Percentiles rank a stretch among this genome's conserved stretches.
These are phyloP conservation scores for Eutypa lata DNA, from an alignment of 2,329 filamentous ascomycete species.

Conservation along the genomic window DNA sequence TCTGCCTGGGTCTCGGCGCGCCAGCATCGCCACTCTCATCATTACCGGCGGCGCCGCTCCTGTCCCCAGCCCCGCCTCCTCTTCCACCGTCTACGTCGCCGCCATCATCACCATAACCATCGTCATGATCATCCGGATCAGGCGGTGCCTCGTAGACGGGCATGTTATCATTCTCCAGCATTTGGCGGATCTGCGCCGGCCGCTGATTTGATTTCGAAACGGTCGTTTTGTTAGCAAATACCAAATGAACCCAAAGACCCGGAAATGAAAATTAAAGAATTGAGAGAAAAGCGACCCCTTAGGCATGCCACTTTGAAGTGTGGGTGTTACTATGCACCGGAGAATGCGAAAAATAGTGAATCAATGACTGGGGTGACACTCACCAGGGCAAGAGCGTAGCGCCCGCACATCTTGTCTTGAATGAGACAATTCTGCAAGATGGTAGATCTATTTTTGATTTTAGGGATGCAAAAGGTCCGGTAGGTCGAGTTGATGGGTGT, in stretches of 20 bases:
- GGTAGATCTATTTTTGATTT: too few species aligned
- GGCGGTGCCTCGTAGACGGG: slow-evolving; percentile 69
- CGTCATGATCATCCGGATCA: slow-evolving; percentile 52
- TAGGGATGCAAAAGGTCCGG: too few species aligned
- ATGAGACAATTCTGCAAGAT: too few species aligned
- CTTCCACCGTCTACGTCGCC: slow-evolving; percentile 27
- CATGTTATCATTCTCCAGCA: slow-evolving; percentile 73
- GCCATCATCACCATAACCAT: slow-evolving; percentile 2
- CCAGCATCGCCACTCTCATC: slow-evolving; percentile 34
- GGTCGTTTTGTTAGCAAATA: too few species aligned
- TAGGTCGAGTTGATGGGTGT: too few species aligned
- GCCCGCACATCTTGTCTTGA: slow-evolving; percentile 56
- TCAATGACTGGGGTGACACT: slow-evolving; percentile 18
- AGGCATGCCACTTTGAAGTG: too few species aligned
- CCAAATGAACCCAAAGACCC: too few species aligned
- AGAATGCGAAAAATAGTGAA: neutral
- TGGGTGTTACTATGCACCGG: too few species aligned
- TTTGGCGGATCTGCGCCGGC: slow-evolving; percentile 70
- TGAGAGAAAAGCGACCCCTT: too few species aligned
- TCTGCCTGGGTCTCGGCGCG: slow-evolving; percentile 54
- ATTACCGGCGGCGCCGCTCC: slow-evolving; percentile 29
- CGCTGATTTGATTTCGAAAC: slow-evolving; percentile 58
- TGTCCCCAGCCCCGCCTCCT: too few species aligned
- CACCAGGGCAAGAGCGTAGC: slow-evolving; percentile 63
- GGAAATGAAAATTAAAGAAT: too few species aligned